A percentile compares a stretch with the other conserved stretches of the same genome.
Conservation (phyloP, 192 early-diverging fungal species). For the Radiomyces spectabilis region DNA sequence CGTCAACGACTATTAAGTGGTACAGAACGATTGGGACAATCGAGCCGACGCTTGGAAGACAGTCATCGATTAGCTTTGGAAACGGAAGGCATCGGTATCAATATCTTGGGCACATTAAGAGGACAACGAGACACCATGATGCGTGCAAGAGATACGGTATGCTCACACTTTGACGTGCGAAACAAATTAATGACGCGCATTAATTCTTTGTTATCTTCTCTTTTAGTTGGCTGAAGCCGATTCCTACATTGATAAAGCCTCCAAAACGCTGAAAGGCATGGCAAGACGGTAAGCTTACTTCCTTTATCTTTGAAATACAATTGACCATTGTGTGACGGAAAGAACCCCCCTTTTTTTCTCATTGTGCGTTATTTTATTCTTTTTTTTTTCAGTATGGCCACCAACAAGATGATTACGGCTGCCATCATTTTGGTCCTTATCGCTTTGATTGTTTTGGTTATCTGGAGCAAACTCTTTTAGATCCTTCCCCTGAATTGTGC, state of each 20-base stretch:
- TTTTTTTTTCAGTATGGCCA: conserved; percentile 56
- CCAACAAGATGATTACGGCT: conserved; percentile 82
- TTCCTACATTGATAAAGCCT: conserved; percentile 59
- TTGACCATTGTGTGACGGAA: too few species aligned
- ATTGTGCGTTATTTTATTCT: not conserved
- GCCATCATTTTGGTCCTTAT: conserved; percentile 79
- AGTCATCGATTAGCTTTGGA: conserved; percentile 88
- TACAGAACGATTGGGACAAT: conserved; percentile 79
- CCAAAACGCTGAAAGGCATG: conserved; percentile 63
- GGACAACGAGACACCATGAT: conserved; percentile 89
- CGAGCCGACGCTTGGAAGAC: conserved; percentile 74
- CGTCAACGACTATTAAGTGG: conserved; percentile 72
- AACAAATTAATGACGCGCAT: too few species aligned
- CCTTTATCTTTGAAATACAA: not conserved
- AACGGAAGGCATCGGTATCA: conserved; percentile 81
- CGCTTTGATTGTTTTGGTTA: conserved; percentile 74
- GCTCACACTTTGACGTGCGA: conserved; percentile 1
- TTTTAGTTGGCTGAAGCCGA: conserved; percentile 70
- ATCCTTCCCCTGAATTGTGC: too few species aligned
- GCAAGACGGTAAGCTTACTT: conserved; percentile 53
- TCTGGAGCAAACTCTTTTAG: conserved; percentile 71
- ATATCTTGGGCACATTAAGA: conserved; percentile 74
- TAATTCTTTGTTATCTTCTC: not conserved
- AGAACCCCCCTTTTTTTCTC: not conserved
- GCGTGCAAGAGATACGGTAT: conserved; percentile 75